Base-by-base conservation (phyloP, 2,329 filamentous ascomycete genomes). In the Bimuria novae-zelandiae region DNA sequence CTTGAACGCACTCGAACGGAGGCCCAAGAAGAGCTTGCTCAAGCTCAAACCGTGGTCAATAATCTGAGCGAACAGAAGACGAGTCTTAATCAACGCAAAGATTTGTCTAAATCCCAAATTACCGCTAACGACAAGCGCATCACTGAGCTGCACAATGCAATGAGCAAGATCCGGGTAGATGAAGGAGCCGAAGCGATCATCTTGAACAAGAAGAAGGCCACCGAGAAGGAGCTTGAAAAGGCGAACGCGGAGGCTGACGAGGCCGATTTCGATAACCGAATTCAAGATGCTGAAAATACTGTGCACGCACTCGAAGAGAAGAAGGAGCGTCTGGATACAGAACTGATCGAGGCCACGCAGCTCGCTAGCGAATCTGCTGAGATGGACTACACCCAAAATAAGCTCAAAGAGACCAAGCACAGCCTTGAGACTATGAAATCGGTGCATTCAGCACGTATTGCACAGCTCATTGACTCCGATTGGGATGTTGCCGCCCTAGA, bases 361-460 rank as follows among this genome's bases (percentile, higher is more conserved):
- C 83, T 89, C 52, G 91, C 92, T 5, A 86, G 88, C 3, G 92
- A 96, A 57, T 83, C 92, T 32, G 94, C 93, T 11, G 88, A 89
- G 63, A 81, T 99, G 10, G 90, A 96, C 52, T 86, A 89, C 62
- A 82, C 92, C 29, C 92, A 89, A 65, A 92, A 92, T 62, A 89
- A 96, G 66, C 75, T 91, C 23, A 84, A 84, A 57, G 87, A 91
- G 60, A 84, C 88, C 50, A 84, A 89, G 70, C 83, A 84, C 29
- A 89, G 89, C 56, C 79, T 97, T 2, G 83, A 92, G 7, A 94
- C 90, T 0, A 84, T 97, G 77, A 84, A 80, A 56, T 85, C 80
- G 42, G 90, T 90, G 0, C 90, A 95, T 79, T 83, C 82, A 45
- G 80, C 87, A 29, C 89, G 89, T 60, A 79, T 99, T 19, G 80